A percentile compares a stretch with the other conserved stretches of the same genome.
These are phyloP conservation scores for Fusarium verticillioides DNA, from an alignment of 2,329 filamentous ascomycete genomes.

Conservation along the genomic window DNA sequence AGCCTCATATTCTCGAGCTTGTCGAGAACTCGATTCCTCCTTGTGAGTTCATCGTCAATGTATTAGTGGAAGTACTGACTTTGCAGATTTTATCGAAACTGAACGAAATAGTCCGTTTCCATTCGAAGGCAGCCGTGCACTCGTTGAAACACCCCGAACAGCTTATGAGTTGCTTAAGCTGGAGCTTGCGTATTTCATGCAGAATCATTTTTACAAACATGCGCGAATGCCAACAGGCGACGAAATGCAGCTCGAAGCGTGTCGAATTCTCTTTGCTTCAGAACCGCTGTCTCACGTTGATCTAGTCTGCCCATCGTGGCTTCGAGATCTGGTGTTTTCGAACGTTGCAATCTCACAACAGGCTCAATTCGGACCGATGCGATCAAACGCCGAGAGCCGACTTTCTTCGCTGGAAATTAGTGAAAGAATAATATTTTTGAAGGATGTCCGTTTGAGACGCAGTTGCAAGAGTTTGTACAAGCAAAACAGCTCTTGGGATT, in stretches of 20 bases:
- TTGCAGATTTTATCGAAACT: constrained; percentile 34
- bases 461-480: constrained; percentile 35
- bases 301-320: constrained; percentile 19
- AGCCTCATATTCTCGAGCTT: constrained; percentile 50
- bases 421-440: constrained; percentile 46
- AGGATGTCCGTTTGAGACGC: constrained; percentile 42
- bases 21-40: constrained; percentile 56
- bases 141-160: constrained; percentile 32
- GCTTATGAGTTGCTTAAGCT: constrained; percentile 40
- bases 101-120: constrained; percentile 39
- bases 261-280: constrained; percentile 25
- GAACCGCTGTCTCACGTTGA: constrained; percentile 2
- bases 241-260: constrained; percentile 39
- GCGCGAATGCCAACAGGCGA: constrained; percentile 25
- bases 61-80: accelerated
- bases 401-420: constrained; percentile 41
- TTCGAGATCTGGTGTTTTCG: constrained; percentile 36
- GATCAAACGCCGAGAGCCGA: constrained; percentile 40
- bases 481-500: constrained; percentile 9
- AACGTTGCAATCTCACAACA: constrained; percentile 14
- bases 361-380: constrained; percentile 43
- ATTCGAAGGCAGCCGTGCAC: constrained; percentile 27
- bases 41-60: constrained; percentile 24
- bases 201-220: constrained; percentile 36
- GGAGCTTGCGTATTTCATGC: constrained; percentile 40